Base-by-base conservation (phyloP, 1,284 basidiomycete genomes). In the Pholiota adiposa region DNA sequence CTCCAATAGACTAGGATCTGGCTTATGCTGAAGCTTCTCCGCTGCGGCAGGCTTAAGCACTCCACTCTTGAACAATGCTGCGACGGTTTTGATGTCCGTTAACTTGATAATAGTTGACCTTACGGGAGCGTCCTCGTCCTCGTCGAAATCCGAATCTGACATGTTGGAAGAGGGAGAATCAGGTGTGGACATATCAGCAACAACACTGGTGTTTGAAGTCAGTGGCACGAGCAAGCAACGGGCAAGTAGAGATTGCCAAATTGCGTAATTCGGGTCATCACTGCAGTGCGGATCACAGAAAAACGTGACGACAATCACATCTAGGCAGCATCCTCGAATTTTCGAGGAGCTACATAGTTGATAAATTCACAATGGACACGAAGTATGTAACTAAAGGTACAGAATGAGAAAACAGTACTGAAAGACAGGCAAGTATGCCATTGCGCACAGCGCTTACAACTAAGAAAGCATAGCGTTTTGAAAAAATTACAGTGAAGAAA, bases 81-180 rank as follows among this genome's bases (percentile, higher is more conserved):
- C 75, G 19, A 89, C 71, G 4, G 86, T 85, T 23, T 76, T 79
- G 55, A 89, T 84, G 55, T 77, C 77, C 21, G 70, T 69, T 25
- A 85, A 68, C 16, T 56, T 65, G 48, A 83, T 71, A 12, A 11
- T 46, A 4, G 11, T 7, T n/a, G 21, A 11, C 14, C 9, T 21
- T n/a, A 23, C 21, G 29, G n/a, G 11, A 4, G 19, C 12, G 36
- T 51, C 33, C 38, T 51, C 50, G 9, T 34, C 34, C 1, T 79
- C 77, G 48, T 60, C 71, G n/a, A 69, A 68, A 12, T 38, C 41
- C 3, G 48, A 50, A 31, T 31, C 29, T 11, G 25, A 23, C 12
- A 41, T 18, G 19, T 51, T 52, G 43, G 63, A 53, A 18, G 60
- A 58, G 27, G 57, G 58, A 57, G 62, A 54, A 34, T 2, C 59